Base-by-base conservation (phyloP, 116 monocot species). In the Phalaenopsis hybrid region DNA sequence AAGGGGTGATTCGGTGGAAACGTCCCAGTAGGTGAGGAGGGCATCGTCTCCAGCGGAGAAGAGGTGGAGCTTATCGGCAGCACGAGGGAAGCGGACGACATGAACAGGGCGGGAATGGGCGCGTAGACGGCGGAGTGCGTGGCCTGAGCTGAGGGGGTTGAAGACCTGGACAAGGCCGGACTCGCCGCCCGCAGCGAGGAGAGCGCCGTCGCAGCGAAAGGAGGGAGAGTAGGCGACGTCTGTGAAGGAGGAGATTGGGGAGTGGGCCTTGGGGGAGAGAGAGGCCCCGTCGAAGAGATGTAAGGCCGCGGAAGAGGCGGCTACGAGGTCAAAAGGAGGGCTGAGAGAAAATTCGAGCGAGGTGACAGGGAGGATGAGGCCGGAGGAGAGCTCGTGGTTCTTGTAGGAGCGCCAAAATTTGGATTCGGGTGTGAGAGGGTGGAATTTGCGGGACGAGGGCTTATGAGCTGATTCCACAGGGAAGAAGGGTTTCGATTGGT, bases 1-100 rank as follows among this genome's bases (percentile, higher is more conserved):
- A 6, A 97, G 59, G 1, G 48, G 78, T 55, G 88, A 69, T 80
- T 91, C 92, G 49, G 90, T 68, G 16, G 92, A 57, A 25, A 90
- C 86, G 74, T 97, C 96, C 96, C 96, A 97, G 59, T 92, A 90
- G 43, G 82, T 58, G 8, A 97, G 58, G 25, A 92, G 82, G 18
- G 96, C 92, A 48, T 97, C 96, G 52, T 97, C 94, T 13, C 94
- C 96, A 44, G 77, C 96, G 28, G 96, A 92, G 82, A 97, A 87
- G 76, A 97, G 86, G 68, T 91, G 94, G 57, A 89, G 74, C 84
- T 97, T 97, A 76, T 97, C 91, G n/a, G 81, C 72, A 34, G 85
- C 43, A 13, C 82, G 79, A 18, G 94, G 96, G 79, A 89, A 97
- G 4, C 90, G 88, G 41, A 97, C 96, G 45, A 91, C 79, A 65